These are phyloP conservation scores for Epichloe typhina DNA, from an alignment of 2,329 filamentous ascomycete species.

Conservation along the genomic window DNA sequence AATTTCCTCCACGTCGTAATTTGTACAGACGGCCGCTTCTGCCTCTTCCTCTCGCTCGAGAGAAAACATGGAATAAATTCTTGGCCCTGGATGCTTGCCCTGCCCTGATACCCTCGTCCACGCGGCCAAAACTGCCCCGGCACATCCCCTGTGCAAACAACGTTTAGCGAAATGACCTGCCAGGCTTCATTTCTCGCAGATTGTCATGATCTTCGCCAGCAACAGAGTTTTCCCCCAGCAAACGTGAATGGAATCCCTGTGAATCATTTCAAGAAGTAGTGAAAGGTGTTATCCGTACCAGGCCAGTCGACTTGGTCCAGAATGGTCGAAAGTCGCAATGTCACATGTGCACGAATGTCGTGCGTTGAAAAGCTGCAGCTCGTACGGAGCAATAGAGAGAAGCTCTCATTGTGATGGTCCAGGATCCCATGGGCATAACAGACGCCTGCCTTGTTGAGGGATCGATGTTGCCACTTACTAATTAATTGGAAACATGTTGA, in stretches of 20 bases:
- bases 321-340: too few species aligned
- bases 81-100: neutral
- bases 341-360: neutral
- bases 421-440: too few species aligned
- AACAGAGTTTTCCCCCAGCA: neutral
- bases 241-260: neutral
- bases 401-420: too few species aligned
- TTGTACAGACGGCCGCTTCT: too few species aligned
- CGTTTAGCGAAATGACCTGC: constrained; percentile 22
- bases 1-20: too few species aligned
- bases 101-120: neutral
- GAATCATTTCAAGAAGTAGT: neutral
- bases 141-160: constrained; percentile 15
- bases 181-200: neutral
- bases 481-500: neutral
- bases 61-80: too few species aligned
- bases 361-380: neutral
- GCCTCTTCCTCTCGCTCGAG: neutral
- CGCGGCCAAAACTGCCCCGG: neutral
- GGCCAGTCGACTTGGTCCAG: too few species aligned
- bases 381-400: too few species aligned
- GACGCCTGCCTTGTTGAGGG: too few species aligned
- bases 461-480: neutral
- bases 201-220: neutral
- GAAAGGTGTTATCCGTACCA: too few species aligned